Base-by-base conservation (phyloP, 2,329 filamentous ascomycete species). In the Pseudogymnoascus sp. region DNA sequence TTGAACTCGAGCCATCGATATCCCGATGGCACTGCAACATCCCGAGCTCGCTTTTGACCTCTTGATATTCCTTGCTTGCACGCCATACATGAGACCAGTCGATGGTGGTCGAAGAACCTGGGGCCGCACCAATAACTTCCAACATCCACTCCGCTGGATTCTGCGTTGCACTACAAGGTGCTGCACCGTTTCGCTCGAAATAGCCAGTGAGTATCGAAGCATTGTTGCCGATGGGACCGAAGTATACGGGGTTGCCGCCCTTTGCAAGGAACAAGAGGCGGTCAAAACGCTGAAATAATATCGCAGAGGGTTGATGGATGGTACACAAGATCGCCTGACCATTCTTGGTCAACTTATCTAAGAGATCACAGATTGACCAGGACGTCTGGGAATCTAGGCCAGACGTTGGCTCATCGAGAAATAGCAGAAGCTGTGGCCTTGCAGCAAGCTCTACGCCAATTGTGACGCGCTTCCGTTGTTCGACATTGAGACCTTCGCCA, bases 361-460 rank as follows among this genome's bases (percentile, higher is more conserved):
- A 26, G 23, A 26, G 23, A 26, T 26, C 23, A 26, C 23, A 26
- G 23, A 26, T 26, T 5, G 23, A 26, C 23, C 23, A 26, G 23
- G 23, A 26, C 23, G 23, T 26, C 6, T 26, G 23, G 6, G 23
- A 26, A 26, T 26, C 23, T 26, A 26, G 23, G 23, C 23, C 23
- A 26, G 23, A 26, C 23, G 23, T 26, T 26, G 23, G 23, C 23
- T 26, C 23, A 26, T 26, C 23, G 23, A 26, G 23, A 26, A 26
- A 26, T 5, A 26, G 23, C 23, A 96, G 81, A 62, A 96, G 81
- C 50, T 90, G 85, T 6, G 93, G 93, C 78, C 93, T 96, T 9
- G 93, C 92, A 42, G 91, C 92, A 31, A 97, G 83, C 74, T 97
- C 93, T 23, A 96, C 91, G 75, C 91, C 93, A 67, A 97, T 96